Evolutionary conservation across 192 early-diverging fungal species (phyloP).

Genomic region (Umbelopsis ramanniana): DNA sequence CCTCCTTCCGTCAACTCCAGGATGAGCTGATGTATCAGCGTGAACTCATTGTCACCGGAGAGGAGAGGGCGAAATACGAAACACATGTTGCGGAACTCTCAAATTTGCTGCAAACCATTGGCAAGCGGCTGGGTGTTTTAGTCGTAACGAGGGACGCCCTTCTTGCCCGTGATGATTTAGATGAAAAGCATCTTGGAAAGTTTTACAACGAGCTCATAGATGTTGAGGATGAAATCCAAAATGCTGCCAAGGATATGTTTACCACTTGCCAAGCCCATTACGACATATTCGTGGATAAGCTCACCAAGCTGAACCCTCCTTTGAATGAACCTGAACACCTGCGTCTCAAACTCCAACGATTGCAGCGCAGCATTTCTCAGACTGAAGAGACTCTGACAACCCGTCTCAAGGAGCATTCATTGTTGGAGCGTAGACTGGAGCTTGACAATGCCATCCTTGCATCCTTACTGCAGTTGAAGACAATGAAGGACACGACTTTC

Average conservation of each 20-base stretch:
- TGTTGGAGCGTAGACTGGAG: not conserved
- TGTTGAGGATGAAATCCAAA: constrained; percentile 12
- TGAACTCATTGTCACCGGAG: not conserved
- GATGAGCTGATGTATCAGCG: constrained; percentile 3
- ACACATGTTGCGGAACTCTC: not conserved
- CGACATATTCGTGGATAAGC: not conserved
- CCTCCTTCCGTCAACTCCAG: constrained; percentile 2
- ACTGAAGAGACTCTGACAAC: constrained; percentile 7
- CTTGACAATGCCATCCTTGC: not conserved
- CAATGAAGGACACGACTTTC: not conserved
- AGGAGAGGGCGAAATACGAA: not conserved
- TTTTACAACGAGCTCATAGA: not conserved
- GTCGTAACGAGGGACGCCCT: not conserved
- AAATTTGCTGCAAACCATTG: not conserved
- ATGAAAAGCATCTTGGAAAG: not conserved
- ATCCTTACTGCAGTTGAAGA: not conserved
- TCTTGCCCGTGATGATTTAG: not conserved
- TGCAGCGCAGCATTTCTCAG: constrained; percentile 5
- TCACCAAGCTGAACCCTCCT: constrained; percentile 7
- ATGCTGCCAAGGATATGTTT: not conserved
- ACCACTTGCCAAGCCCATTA: not conserved
- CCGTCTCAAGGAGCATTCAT: constrained; percentile 10
- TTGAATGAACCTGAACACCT: constrained; percentile 13
- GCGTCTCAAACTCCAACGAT: not conserved
- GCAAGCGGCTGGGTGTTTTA: not conserved